Evolutionary conservation across 2,329 filamentous ascomycete genomes (phyloP).

Genomic region (Calonectria pteridis): DNA sequence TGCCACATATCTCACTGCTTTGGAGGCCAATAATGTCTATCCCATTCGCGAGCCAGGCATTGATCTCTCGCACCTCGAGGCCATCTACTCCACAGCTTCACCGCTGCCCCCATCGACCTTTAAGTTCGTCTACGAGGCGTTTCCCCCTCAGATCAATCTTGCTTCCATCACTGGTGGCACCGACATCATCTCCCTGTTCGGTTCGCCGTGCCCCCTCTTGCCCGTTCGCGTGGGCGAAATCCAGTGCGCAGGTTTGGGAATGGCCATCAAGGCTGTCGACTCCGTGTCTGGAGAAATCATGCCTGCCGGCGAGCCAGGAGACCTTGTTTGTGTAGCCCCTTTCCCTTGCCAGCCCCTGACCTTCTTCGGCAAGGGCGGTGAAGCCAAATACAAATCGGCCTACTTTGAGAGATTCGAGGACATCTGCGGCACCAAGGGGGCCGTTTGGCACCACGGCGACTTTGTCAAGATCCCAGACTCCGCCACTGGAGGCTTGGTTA

Average conservation of each 20-base stretch:
- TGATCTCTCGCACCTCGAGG: slow-evolving; percentile 75
- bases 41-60: slow-evolving; percentile 67
- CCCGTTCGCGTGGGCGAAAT: slow-evolving; percentile 81
- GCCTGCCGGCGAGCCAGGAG: slow-evolving; percentile 78
- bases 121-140: slow-evolving; percentile 86
- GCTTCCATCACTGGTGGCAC: slow-evolving; percentile 96
- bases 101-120: slow-evolving; percentile 95
- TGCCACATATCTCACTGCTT: slow-evolving; percentile 90
- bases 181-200: slow-evolving; percentile 96
- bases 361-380: slow-evolving; percentile 79
- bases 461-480: slow-evolving; percentile 80
- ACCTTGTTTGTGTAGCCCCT: slow-evolving; percentile 86
- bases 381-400: slow-evolving; percentile 81
- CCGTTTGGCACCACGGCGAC: slow-evolving; percentile 94
- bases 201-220: slow-evolving; percentile 81
- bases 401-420: slow-evolving; percentile 88
- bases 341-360: slow-evolving; percentile 93
- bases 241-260: slow-evolving; percentile 82
- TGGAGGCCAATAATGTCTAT: slow-evolving; percentile 80
- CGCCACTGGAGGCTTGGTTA: slow-evolving; percentile 81
- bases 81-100: slow-evolving; percentile 94
- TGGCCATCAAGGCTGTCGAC: slow-evolving; percentile 77
- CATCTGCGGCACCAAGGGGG: slow-evolving; percentile 51
- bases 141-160: slow-evolving; percentile 85
- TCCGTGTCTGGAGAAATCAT: slow-evolving; percentile 67